Percentiles rank a stretch among this genome's conserved stretches.
These are phyloP conservation scores for Thalassiosira delicatula DNA, from an alignment of 352 stramenopile species.

Conservation along the genomic window DNA sequence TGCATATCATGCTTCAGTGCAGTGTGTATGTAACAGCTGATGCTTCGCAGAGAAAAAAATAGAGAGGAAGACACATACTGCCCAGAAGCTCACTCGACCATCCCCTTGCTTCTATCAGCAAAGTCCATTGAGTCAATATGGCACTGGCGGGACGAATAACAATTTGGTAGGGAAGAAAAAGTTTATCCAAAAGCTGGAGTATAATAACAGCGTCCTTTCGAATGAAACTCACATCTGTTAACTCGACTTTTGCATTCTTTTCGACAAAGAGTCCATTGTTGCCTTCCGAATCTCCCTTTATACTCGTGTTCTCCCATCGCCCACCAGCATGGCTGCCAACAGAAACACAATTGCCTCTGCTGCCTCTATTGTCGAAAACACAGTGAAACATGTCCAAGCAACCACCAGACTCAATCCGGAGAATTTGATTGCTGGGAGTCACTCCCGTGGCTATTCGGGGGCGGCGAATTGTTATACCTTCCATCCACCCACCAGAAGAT, in stretches of 20 bases:
- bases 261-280: conserved; percentile 49
- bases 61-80: not conserved
- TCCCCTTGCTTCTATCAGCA: too few species aligned
- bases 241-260: conserved; percentile 41
- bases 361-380: conserved; percentile 78
- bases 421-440: conserved; percentile 55
- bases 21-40: too few species aligned
- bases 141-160: too few species aligned
- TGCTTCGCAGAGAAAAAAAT: too few species aligned
- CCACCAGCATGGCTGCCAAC: conserved; percentile 32
- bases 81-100: too few species aligned
- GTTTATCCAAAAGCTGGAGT: not conserved
- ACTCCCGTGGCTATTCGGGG: conserved; percentile 70
- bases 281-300: conserved; percentile 44
- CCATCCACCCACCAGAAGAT: conserved; percentile 73
- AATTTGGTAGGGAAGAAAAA: too few species aligned
- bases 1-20: too few species aligned
- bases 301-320: conserved; percentile 52
- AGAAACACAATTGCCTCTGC: conserved; percentile 60
- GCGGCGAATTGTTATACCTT: conserved; percentile 81
- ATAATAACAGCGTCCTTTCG: not conserved
- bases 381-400: conserved; percentile 73
- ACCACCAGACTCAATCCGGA: conserved; percentile 57
- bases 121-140: too few species aligned
- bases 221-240: conserved; percentile 60